These are phyloP conservation scores for Suillus ampliporus DNA, from an alignment of 768 basidiomycete genomes.

Conservation along the genomic window DNA sequence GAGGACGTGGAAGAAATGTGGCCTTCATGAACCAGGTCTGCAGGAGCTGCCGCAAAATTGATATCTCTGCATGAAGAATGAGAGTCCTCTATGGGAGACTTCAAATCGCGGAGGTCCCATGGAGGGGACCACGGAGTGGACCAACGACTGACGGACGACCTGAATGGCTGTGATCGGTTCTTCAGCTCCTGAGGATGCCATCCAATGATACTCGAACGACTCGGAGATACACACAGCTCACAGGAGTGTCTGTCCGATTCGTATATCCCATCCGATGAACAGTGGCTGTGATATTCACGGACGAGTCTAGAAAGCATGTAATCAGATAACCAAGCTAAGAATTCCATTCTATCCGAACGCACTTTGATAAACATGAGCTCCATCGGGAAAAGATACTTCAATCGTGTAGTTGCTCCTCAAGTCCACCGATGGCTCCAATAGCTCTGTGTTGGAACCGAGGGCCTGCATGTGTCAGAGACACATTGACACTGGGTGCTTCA, in stretches of 20 bases:
- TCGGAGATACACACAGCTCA: background rate
- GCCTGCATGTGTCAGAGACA: background rate
- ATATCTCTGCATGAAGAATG: too few relatives aligned
- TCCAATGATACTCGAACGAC: background rate
- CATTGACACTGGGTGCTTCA: background rate
- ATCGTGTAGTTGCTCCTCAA: background rate
- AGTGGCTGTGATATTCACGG: background rate
- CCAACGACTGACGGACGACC: too few relatives aligned
- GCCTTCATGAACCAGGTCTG: background rate
- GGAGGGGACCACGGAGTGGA: too few relatives aligned
- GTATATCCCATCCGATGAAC: slow-evolving; percentile 8
- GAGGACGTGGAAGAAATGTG: slow-evolving; percentile 5
- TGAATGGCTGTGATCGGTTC: background rate
- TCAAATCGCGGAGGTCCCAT: too few relatives aligned
- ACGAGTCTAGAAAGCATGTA: slow-evolving; percentile 2
- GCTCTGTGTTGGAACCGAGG: background rate
- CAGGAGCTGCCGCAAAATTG: slow-evolving; percentile 18
- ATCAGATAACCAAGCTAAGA: background rate
- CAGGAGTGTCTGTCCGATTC: slow-evolving; percentile 14
- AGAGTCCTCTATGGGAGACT: too few relatives aligned
- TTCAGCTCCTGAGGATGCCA: slow-evolving; percentile 14
- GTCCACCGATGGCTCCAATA: slow-evolving; percentile 9
- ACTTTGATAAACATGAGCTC: slow-evolving; percentile 10
- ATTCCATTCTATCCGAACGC: background rate
- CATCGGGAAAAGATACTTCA: slow-evolving; percentile 5